Base-by-base conservation (phyloP, 768 basidiomycete genomes). In the Lanmaoa rubissima region DNA sequence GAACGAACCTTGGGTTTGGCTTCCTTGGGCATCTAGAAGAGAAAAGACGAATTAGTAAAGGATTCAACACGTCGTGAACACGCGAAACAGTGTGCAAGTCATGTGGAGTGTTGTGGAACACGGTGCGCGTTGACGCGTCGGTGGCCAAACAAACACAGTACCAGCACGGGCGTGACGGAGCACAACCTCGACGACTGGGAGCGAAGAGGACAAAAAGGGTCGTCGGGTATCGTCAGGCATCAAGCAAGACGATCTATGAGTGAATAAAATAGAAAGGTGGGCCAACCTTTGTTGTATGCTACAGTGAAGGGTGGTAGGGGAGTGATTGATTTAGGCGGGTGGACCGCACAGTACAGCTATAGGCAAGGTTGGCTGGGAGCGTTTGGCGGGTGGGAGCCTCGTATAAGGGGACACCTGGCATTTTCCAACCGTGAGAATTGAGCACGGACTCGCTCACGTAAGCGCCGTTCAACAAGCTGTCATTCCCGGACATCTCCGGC, bases 1-100 rank as follows among this genome's bases (percentile, higher is more conserved):
- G 21, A 68, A 71, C 83, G 61, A 57, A 89, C 88, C 78, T 83
- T 88, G 61, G 85, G 78, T 75, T 88, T 87, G 41, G 83, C 73
- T 72, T 84, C 88, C 73, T 90, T 92, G 63, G 90, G 89, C 90
- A 91, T 92, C 86, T 83, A 67, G 63, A 67, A 52, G 62, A 64
- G 53, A 64, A 66, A 66, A 67, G 58, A 60, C 61, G 63, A 32
- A 61, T 79, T 59, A 79, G 73, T 53, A 64, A 57, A 59, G 62
- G 58, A 67, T 74, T 72, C 65, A 61, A 75, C 74, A 80, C 77
- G 76, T 74, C 71, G 59, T 67, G 64, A 59, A 53, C 63, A 62
- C 61, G 69, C 59, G 61, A 73, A 63, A 57, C 32, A 42, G 53
- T 71, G 67, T 71, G 67, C 57, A 69, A 67, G 64, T 68, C 28